These are phyloP conservation scores for Clitoria ternatea DNA, from an alignment of 306 rosid genomes.

Conservation along the genomic window DNA sequence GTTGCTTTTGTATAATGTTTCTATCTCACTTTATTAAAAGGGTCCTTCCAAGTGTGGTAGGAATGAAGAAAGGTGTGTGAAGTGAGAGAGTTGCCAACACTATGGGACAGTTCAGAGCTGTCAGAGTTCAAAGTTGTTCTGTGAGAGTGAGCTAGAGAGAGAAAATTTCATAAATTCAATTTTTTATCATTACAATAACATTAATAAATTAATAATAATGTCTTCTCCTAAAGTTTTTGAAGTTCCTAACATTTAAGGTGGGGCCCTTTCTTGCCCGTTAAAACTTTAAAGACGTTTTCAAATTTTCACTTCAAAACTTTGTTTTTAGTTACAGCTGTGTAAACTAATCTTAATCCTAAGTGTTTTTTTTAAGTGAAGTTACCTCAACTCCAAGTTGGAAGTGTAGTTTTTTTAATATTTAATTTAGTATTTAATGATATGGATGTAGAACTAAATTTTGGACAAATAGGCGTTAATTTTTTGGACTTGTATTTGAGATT, in stretches of 20 bases:
- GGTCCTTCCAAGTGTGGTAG: slow-evolving; percentile 14
- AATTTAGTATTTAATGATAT: background rate
- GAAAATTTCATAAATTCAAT: slow-evolving; percentile 46
- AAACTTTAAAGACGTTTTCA: background rate
- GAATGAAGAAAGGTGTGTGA: slow-evolving; percentile 12
- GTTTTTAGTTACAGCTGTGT: background rate
- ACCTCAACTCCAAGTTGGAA: background rate
- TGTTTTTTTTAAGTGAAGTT: background rate
- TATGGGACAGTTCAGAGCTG: slow-evolving; percentile 71
- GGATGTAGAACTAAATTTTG: background rate
- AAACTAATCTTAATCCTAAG: background rate
- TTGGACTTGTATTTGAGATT: background rate
- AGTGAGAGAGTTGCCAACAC: slow-evolving; percentile 27
- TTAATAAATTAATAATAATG: too few relatives aligned
- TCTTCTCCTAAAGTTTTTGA: slow-evolving; percentile 28
- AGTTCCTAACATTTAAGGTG: slow-evolving; percentile 12
- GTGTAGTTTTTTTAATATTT: background rate
- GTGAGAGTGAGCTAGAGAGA: slow-evolving; percentile 33
- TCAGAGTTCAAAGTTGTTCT: slow-evolving; percentile 51
- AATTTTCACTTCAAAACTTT: slow-evolving; percentile 14
- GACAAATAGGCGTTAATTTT: background rate
- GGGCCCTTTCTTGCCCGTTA: slow-evolving; percentile 36
- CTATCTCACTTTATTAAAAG: slow-evolving; percentile 7
- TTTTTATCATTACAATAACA: slow-evolving; percentile 45
- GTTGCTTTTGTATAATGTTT: background rate